Conservation (phyloP, 2,329 filamentous ascomycete species). For the Colletotrichum cereale region DNA sequence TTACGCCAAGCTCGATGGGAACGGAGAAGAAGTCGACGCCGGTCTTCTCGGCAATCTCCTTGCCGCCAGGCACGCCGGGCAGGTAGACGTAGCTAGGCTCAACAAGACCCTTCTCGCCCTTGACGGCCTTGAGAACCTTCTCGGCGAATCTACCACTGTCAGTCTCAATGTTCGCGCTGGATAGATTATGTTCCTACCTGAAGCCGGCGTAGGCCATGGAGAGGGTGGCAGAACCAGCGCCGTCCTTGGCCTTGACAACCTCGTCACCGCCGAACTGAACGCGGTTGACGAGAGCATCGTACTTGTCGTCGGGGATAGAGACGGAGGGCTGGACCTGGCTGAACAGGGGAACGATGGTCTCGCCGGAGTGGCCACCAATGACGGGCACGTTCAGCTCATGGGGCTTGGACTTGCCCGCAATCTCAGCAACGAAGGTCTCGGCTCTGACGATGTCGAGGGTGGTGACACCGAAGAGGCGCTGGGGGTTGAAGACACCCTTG, state of each 20-base stretch:
- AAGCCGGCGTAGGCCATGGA: conserved; percentile 97
- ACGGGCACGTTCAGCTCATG: conserved; percentile 89
- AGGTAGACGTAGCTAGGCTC: conserved; percentile 98
- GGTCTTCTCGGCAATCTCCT: conserved; percentile 85
- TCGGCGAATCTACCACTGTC: conserved; percentile 80
- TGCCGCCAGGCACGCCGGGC: conserved; percentile 87
- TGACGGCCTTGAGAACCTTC: conserved; percentile 88
- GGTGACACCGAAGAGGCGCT: conserved; percentile 98
- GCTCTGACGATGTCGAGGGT: conserved; percentile 98
- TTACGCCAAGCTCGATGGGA: conserved; percentile 93
- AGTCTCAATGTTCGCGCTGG: conserved; percentile 41
- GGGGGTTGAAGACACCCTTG: conserved; percentile 92
- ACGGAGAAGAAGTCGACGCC: conserved; percentile 96
- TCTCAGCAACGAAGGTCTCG: conserved; percentile 93
- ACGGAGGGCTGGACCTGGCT: conserved; percentile 87
- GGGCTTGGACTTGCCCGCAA: conserved; percentile 85
- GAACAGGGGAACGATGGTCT: conserved; percentile 98
- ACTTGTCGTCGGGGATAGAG: conserved; percentile 88
- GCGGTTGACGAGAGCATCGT: conserved; percentile 91
- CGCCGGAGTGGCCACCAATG: conserved; percentile 96
- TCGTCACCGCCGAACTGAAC: conserved; percentile 99
- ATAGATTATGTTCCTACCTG: conserved; percentile 68
- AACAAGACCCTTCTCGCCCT: conserved; percentile 91
- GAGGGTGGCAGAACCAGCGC: conserved; percentile 88
- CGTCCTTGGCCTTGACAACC: conserved; percentile 95